Conservation (phyloP, 805 yeast genomes). For the Starmerella cellae region DNA sequence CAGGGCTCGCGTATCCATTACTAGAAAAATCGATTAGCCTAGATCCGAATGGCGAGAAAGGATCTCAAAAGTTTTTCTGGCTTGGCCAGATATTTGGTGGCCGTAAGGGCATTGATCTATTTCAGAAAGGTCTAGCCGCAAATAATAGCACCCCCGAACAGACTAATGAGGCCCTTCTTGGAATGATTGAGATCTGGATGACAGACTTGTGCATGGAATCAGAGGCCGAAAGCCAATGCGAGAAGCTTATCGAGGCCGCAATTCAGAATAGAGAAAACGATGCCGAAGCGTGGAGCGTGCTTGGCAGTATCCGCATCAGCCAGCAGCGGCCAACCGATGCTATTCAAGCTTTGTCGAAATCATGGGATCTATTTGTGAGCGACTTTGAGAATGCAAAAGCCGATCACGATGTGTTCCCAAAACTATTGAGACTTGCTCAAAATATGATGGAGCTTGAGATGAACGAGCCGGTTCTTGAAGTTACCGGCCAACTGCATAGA, state of each 20-base stretch:
- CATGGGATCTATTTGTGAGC: slow-evolving; percentile 62
- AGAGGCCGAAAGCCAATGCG: slow-evolving; percentile 73
- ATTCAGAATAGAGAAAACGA: slow-evolving; percentile 40
- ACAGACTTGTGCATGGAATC: slow-evolving; percentile 92
- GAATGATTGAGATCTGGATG: slow-evolving; percentile 86
- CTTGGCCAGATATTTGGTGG: slow-evolving; percentile 89
- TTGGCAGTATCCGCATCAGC: slow-evolving; percentile 79
- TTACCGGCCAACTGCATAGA: slow-evolving; percentile 54
- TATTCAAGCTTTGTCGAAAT: slow-evolving; percentile 42
- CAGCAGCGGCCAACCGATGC: slow-evolving; percentile 73
- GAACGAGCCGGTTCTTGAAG: slow-evolving; percentile 52
- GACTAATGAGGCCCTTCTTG: slow-evolving; percentile 62
- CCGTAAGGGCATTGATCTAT: slow-evolving; percentile 47
- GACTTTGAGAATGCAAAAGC: slow-evolving; percentile 24
- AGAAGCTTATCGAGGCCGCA: slow-evolving; percentile 52
- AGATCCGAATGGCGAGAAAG: slow-evolving; percentile 52
- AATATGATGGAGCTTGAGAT: slow-evolving; percentile 65
- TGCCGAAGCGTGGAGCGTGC: slow-evolving; percentile 69
- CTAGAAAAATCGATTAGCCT: slow-evolving; percentile 47
- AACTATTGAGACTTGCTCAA: slow-evolving; percentile 57
- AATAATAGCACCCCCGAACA: background rate
- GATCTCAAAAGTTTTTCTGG: slow-evolving; percentile 75
- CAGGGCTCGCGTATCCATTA: slow-evolving; percentile 61
- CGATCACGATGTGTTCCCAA: slow-evolving; percentile 44
- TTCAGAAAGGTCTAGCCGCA: slow-evolving; percentile 49